Conservation (phyloP, 2,329 filamentous ascomycete genomes). For the Corinectria fuckeliana region DNA sequence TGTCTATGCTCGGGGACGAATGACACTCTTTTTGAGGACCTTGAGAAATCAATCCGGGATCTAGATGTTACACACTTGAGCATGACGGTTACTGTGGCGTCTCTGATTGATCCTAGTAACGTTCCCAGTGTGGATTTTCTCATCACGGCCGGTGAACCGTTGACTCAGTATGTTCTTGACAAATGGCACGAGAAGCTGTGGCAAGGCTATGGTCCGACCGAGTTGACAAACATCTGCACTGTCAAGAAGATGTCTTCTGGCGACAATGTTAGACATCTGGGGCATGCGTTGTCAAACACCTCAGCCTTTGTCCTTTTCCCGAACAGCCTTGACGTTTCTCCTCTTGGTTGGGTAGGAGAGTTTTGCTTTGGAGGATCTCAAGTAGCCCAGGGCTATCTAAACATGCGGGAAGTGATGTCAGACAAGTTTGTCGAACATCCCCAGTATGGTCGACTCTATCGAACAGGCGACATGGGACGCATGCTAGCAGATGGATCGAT, state of each 20-base stretch:
- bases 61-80: constrained; percentile 79
- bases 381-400: constrained; percentile 77
- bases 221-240: constrained; percentile 88
- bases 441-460: constrained; percentile 74
- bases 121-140: constrained; percentile 77
- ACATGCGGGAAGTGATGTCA: constrained; percentile 65
- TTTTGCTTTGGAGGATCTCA: constrained; percentile 88
- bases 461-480: constrained; percentile 82
- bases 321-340: constrained; percentile 59
- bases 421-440: constrained; percentile 74
- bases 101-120: constrained; percentile 71
- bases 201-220: constrained; percentile 84
- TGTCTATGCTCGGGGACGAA: constrained; percentile 78
- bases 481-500: constrained; percentile 80
- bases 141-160: constrained; percentile 80
- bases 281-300: constrained; percentile 75
- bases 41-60: constrained; percentile 69
- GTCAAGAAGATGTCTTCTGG: constrained; percentile 65
- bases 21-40: constrained; percentile 74
- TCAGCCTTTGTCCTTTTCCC: constrained; percentile 69
- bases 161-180: constrained; percentile 74
- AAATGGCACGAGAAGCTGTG: constrained; percentile 75
- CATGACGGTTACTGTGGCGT: constrained; percentile 84
- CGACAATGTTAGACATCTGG: constrained; percentile 77
- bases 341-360: constrained; percentile 78